Evolutionary conservation across 2,329 filamentous ascomycete species (phyloP), one percentile per base, ranked within the genome.

Genomic region (Botrytis porri): DNA sequence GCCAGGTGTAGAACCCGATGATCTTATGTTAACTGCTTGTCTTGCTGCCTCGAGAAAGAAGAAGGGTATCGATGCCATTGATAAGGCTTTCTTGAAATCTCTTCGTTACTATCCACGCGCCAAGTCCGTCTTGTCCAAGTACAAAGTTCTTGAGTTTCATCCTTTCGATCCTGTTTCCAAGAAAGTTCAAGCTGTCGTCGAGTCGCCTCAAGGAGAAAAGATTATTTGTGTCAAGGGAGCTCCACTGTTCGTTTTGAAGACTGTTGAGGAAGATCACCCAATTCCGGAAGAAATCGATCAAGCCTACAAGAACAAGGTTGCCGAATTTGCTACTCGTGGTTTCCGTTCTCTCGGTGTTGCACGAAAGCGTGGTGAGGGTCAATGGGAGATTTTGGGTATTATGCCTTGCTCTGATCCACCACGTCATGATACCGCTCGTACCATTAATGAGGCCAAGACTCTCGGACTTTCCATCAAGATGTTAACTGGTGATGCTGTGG

Each of bases 401-500:
- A 95, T 97, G 93, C 94, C 94, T 81, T 97, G 94, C 88, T 93
- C 91, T 79, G 94, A 97, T 83, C 94, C 94, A 79, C 94, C 94
- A 78, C 93, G 94, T 81, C 90, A 97, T 85, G 94, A 97, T 81
- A 97, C 94, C 78, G 93, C 91, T 80, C 93, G 93, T 83, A 97
- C 94, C 75, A 93, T 97, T 85, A 92, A 93, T 83, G 94, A 97
- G 84, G 94, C 94, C 80, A 95, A 96, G 87, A 88, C 86, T 76
- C 89, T 97, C 74, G 94, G 94, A 86, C 87, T 97, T 75, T 94
- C 92, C 78, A 94, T 97, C 85, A 97, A 97, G 88, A 97, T 97
- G 93, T 89, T 97, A 85, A 97, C 94, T 84, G 94, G 94, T 88
- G 94, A 97, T 82, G 93, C 94, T 77, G 94, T 97, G 81, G 94